Evolutionary conservation across 371 early-diverging fungal genomes (phyloP).

Genomic region (Chytridiales sp.): DNA sequence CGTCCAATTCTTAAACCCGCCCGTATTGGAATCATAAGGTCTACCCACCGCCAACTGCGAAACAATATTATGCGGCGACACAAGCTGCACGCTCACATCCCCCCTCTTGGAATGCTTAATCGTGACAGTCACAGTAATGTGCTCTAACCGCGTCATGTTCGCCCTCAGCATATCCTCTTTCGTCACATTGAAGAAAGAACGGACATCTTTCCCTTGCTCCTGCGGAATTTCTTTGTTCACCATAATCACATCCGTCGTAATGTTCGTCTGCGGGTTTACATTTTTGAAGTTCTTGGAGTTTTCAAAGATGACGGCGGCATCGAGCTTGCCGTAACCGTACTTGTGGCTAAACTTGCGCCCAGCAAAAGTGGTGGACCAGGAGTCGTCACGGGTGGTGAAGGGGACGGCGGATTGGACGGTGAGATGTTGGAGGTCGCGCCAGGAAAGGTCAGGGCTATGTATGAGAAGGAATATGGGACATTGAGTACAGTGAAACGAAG

Average conservation of each 20-base stretch:
- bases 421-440: slow-evolving; percentile 90
- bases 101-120: slow-evolving; percentile 80
- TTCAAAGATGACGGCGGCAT: slow-evolving; percentile 78
- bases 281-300: slow-evolving; percentile 65
- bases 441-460: slow-evolving; percentile 76
- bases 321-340: slow-evolving; percentile 90
- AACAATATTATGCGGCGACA: slow-evolving; percentile 66
- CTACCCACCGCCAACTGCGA: slow-evolving; percentile 71
- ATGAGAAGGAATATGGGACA: slow-evolving; percentile 38
- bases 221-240: slow-evolving; percentile 63
- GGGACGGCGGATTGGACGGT: slow-evolving; percentile 79
- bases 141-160: slow-evolving; percentile 69
- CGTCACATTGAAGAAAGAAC: slow-evolving; percentile 1
- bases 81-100: slow-evolving; percentile 73
- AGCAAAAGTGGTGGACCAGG: slow-evolving; percentile 33
- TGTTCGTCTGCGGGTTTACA: slow-evolving; percentile 66
- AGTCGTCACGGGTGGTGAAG: slow-evolving; percentile 50
- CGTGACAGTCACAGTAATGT: slow-evolving; percentile 81
- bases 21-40: slow-evolving; percentile 57
- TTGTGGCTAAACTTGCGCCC: slow-evolving; percentile 77
- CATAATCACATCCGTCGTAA: slow-evolving; percentile 42
- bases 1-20: slow-evolving; percentile 91
- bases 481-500: background rate
- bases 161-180: slow-evolving; percentile 36
- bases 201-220: slow-evolving; percentile 24